Percentiles rank a stretch among this genome's conserved stretches.
phyloP scores from a whole-genome alignment of 305 asterid species.

The Plantago coronopus region DNA sequence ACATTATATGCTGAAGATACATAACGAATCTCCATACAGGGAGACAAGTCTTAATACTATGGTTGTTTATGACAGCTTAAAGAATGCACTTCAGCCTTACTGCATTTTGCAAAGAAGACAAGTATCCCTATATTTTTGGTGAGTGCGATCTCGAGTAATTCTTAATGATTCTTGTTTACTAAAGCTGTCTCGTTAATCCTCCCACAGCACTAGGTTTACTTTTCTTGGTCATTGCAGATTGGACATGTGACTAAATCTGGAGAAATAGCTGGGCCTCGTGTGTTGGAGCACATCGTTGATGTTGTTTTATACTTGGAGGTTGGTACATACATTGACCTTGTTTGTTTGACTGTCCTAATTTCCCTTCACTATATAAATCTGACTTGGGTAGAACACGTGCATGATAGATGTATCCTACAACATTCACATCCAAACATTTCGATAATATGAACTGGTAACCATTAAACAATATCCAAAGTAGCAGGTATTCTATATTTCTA shows the following conservation, averaged over 20 bases:
- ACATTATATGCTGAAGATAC: slow-evolving; percentile 14
- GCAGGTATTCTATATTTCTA: too few relatives aligned
- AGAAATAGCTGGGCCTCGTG: slow-evolving; percentile 98
- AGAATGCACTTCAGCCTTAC: slow-evolving; percentile 89
- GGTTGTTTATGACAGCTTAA: slow-evolving; percentile 58
- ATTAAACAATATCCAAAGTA: too few relatives aligned
- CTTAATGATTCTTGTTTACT: neutral
- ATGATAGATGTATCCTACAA: too few relatives aligned
- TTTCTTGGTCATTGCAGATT: slow-evolving; percentile 42
- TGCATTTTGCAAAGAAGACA: slow-evolving; percentile 85
- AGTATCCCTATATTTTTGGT: slow-evolving; percentile 84
- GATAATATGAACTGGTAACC: too few relatives aligned
- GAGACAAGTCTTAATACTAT: slow-evolving; percentile 11
- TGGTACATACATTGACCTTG: slow-evolving; percentile 42
- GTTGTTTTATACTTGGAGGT: slow-evolving; percentile 95
- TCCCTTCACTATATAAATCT: too few relatives aligned
- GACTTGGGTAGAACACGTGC: slow-evolving; percentile 17
- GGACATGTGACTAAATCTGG: slow-evolving; percentile 97
- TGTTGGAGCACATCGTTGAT: slow-evolving; percentile 92
- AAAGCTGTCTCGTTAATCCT: slow-evolving; percentile 5
- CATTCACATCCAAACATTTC: too few relatives aligned
- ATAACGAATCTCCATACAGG: neutral
- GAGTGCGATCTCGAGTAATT: slow-evolving; percentile 25
- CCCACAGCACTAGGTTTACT: slow-evolving; percentile 17
- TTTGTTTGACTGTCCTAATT: too few relatives aligned